Evolutionary conservation across 1,284 basidiomycete genomes (phyloP).

Genomic region (Afroboletus lepidellus): DNA sequence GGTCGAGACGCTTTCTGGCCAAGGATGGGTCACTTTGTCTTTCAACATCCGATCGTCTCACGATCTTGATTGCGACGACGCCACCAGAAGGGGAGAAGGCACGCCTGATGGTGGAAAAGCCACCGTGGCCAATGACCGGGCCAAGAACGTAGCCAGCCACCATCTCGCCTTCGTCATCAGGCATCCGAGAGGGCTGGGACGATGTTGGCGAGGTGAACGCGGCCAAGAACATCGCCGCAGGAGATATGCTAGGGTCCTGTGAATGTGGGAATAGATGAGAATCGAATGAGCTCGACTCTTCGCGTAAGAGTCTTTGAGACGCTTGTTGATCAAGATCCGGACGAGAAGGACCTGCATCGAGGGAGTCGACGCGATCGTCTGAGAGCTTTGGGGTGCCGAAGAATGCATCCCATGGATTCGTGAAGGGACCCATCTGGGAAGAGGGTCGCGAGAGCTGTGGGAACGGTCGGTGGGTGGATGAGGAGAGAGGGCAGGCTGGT

Average conservation of each 20-base stretch:
- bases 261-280: conserved; percentile 8
- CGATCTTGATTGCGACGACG: conserved; percentile 80
- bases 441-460: conserved; percentile 8
- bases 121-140: conserved; percentile 77
- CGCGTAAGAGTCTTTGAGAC: conserved; percentile 20
- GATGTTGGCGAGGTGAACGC: conserved; percentile 51
- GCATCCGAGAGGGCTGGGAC: conserved; percentile 28
- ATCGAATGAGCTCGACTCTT: conserved; percentile 5
- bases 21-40: conserved; percentile 47
- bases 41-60: conserved; percentile 54
- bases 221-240: conserved; percentile 77
- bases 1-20: conserved; percentile 60
- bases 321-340: conserved; percentile 31
- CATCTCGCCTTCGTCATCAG: conserved; percentile 59
- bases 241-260: conserved; percentile 46
- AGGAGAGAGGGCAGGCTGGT: not conserved
- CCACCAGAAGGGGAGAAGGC: conserved; percentile 69
- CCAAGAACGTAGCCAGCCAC: conserved; percentile 79
- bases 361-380: conserved; percentile 1
- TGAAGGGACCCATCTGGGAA: conserved; percentile 2
- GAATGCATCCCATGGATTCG: conserved; percentile 14
- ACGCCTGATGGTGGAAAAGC: conserved; percentile 82
- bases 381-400: conserved; percentile 1
- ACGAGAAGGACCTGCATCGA: conserved; percentile 1
- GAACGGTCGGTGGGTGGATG: conserved; percentile 1